phyloP scores from a whole-genome alignment of 352 stramenopile species.

The Phytophthora pini region DNA sequence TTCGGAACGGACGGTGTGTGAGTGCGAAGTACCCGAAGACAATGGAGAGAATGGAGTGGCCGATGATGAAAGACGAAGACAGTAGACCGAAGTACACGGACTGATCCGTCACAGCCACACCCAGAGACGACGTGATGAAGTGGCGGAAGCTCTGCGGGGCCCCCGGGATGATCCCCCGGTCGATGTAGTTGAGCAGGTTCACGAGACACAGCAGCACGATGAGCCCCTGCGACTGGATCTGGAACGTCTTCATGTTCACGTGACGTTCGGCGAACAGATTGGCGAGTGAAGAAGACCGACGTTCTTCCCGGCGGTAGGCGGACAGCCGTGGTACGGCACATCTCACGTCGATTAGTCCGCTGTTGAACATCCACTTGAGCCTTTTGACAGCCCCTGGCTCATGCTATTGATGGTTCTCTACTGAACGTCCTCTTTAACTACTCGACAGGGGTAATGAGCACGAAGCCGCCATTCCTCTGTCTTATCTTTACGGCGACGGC shows the following conservation, averaged over 20 bases:
- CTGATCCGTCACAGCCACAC: slow-evolving; percentile 43
- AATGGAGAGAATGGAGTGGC: slow-evolving; percentile 82
- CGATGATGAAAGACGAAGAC: slow-evolving; percentile 89
- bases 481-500: slow-evolving; percentile 26
- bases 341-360: slow-evolving; percentile 22
- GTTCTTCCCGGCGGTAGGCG: slow-evolving; percentile 6
- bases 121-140: slow-evolving; percentile 70
- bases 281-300: slow-evolving; percentile 10
- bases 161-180: slow-evolving; percentile 95
- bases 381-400: neutral
- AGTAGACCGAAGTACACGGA: slow-evolving; percentile 72
- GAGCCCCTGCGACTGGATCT: slow-evolving; percentile 38
- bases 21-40: slow-evolving; percentile 86
- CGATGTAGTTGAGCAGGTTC: slow-evolving; percentile 95
- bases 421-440: too few relatives aligned
- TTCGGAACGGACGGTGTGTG: slow-evolving; percentile 70
- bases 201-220: slow-evolving; percentile 87
- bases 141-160: slow-evolving; percentile 70
- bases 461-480: slow-evolving; percentile 4
- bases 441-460: slow-evolving; percentile 8
- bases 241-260: slow-evolving; percentile 22
- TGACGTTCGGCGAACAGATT: slow-evolving; percentile 12
- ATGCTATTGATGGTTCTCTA: neutral
- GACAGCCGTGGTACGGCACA: slow-evolving; percentile 14
- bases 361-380: slow-evolving; percentile 14